A percentile compares a stretch with the other conserved stretches of the same genome.
phyloP scores from a whole-genome alignment of 495 filamentous ascomycete species.

The Aspergillus carlsbadensis region DNA sequence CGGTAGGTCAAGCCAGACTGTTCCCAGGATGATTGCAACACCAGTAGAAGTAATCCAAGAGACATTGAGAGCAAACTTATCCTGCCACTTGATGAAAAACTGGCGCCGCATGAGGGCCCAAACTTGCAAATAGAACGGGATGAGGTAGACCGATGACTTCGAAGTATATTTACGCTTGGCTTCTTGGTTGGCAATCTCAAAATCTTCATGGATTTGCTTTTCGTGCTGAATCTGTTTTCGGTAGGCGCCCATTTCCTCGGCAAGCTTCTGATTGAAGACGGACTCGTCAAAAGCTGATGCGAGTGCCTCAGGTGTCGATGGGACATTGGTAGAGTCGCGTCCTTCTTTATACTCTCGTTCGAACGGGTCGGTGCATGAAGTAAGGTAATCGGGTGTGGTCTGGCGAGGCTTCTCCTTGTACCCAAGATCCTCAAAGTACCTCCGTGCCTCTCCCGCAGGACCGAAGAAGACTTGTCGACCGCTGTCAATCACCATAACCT shows the following conservation, averaged over 20 bases:
- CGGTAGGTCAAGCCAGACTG: slow-evolving; percentile 69
- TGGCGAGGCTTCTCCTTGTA: slow-evolving; percentile 76
- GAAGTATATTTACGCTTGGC: slow-evolving; percentile 69
- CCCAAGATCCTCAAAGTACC: slow-evolving; percentile 80
- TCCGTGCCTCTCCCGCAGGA: slow-evolving; percentile 61
- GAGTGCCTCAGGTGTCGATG: slow-evolving; percentile 62
- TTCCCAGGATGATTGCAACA: slow-evolving; percentile 76
- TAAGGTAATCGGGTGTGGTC: slow-evolving; percentile 85
- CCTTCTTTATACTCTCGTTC: slow-evolving; percentile 75
- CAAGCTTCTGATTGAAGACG: slow-evolving; percentile 50
- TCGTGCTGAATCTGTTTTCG: slow-evolving; percentile 57
- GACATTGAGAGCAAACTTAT: slow-evolving; percentile 71
- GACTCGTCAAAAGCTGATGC: slow-evolving; percentile 69
- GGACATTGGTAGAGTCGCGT: slow-evolving; percentile 58
- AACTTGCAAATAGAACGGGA: slow-evolving; percentile 75
- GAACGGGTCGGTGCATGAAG: slow-evolving; percentile 78
- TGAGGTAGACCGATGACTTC: slow-evolving; percentile 72
- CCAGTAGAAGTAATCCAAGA: slow-evolving; percentile 74
- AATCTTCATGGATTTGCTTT: slow-evolving; percentile 67
- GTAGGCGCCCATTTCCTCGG: slow-evolving; percentile 68
- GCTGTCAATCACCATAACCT: slow-evolving; percentile 77
- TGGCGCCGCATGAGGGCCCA: slow-evolving; percentile 83
- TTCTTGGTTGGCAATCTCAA: slow-evolving; percentile 71
- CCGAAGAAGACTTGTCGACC: slow-evolving; percentile 83
- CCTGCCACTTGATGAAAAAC: slow-evolving; percentile 81